phyloP scores from a whole-genome alignment of 495 filamentous ascomycete species.

The Jackrogersella minutella region DNA sequence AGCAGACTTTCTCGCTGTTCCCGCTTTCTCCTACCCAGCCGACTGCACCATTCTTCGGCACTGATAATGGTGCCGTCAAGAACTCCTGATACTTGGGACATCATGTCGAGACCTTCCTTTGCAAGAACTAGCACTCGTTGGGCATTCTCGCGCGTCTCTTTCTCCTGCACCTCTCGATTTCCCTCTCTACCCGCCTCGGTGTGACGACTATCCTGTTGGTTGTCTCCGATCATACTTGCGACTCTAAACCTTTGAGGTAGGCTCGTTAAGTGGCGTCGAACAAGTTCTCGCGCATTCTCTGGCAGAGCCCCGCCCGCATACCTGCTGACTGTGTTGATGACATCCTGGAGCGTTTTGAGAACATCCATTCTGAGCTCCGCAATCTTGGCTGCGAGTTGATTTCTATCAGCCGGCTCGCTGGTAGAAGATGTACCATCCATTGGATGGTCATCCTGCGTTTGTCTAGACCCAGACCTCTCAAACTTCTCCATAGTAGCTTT shows the following conservation, averaged over 20 bases:
- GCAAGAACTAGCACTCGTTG: slow-evolving; percentile 80
- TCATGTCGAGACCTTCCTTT: slow-evolving; percentile 88
- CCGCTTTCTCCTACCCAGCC: slow-evolving; percentile 67
- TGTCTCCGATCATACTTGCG: slow-evolving; percentile 57
- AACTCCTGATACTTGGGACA: slow-evolving; percentile 80
- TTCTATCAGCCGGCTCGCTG: slow-evolving; percentile 44
- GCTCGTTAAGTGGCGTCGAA: slow-evolving; percentile 78
- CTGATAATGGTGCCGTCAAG: slow-evolving; percentile 84
- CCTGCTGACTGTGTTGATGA: slow-evolving; percentile 79
- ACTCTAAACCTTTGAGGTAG: slow-evolving; percentile 78
- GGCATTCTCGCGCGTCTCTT: slow-evolving; percentile 59
- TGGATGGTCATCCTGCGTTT: slow-evolving; percentile 30
- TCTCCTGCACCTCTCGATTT: slow-evolving; percentile 40
- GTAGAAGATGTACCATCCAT: slow-evolving; percentile 32
- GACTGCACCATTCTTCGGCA: slow-evolving; percentile 87
- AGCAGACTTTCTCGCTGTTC: slow-evolving; percentile 41
- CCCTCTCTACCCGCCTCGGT: slow-evolving; percentile 51
- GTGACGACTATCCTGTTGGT: slow-evolving; percentile 33
- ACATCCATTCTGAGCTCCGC: slow-evolving; percentile 75
- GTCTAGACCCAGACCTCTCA: slow-evolving; percentile 58
- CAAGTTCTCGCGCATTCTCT: slow-evolving; percentile 79
- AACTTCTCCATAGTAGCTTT: slow-evolving; percentile 77
- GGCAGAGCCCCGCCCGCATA: slow-evolving; percentile 87
- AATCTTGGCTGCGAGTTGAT: slow-evolving; percentile 65
- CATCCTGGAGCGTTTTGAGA: slow-evolving; percentile 74